Percentiles rank a stretch among this genome's conserved stretches.
Conservation (phyloP, 108 stramenopile genomes). For the Poteriospumella lacustris region DNA sequence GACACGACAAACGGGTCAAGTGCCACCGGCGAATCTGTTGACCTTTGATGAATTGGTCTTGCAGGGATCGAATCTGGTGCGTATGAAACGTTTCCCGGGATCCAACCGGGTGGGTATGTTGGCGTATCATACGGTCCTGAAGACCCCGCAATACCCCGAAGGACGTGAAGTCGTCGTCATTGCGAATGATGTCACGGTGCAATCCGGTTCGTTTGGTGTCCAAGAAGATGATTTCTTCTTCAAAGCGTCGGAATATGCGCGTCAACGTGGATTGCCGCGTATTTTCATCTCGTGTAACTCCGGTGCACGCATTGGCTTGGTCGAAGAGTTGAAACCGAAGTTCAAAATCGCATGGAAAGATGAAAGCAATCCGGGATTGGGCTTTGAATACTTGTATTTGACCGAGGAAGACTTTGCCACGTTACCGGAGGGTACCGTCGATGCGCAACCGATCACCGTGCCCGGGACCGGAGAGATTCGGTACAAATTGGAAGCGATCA, state of each 20-base stretch:
- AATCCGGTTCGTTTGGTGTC: slow-evolving; percentile 93
- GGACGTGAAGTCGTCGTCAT: slow-evolving; percentile 92
- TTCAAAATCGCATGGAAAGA: slow-evolving; percentile 88
- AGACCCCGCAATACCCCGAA: slow-evolving; percentile 93
- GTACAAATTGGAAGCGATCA: slow-evolving; percentile 83
- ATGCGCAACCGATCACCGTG: slow-evolving; percentile 64
- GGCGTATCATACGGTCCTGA: slow-evolving; percentile 80
- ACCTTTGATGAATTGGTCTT: slow-evolving; percentile 38
- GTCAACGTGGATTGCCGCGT: slow-evolving; percentile 78
- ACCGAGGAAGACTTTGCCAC: slow-evolving; percentile 78
- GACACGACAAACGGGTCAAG: slow-evolving; percentile 59
- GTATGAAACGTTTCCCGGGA: slow-evolving; percentile 72
- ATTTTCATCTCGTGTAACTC: slow-evolving; percentile 93
- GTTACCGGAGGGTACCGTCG: slow-evolving; percentile 75
- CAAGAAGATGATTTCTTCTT: slow-evolving; percentile 87
- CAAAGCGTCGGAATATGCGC: slow-evolving; percentile 81
- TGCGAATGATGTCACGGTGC: slow-evolving; percentile 95
- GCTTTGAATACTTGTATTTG: slow-evolving; percentile 93
- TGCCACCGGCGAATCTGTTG: slow-evolving; percentile 38
- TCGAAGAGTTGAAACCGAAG: slow-evolving; percentile 90
- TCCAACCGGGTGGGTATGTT: slow-evolving; percentile 96
- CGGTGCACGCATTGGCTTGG: slow-evolving; percentile 93
- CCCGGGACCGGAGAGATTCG: slow-evolving; percentile 43
- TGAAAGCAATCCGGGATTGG: slow-evolving; percentile 72
- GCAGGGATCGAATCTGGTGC: slow-evolving; percentile 64